These are phyloP conservation scores for Ascochyta pisi DNA, from an alignment of 2,329 filamentous ascomycete genomes.

Conservation along the genomic window DNA sequence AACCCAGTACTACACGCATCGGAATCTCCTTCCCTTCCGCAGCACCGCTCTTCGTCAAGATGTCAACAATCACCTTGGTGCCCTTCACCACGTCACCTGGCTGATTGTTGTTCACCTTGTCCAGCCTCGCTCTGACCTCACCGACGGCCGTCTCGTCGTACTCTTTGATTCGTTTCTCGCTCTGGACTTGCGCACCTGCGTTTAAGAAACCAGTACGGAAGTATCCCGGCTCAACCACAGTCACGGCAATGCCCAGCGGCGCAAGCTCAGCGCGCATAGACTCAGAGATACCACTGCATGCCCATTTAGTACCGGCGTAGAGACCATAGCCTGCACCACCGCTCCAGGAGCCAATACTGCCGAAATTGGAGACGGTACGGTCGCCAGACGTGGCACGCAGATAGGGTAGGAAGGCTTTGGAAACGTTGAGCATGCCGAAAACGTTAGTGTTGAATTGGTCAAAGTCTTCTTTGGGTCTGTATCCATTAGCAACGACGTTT, in stretches of 20 bases:
- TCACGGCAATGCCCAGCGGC: conserved; percentile 54
- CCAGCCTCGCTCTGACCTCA: conserved; percentile 41
- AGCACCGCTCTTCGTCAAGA: conserved; percentile 59
- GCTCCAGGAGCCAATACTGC: conserved; percentile 54
- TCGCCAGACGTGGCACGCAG: conserved; percentile 54
- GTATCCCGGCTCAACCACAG: conserved; percentile 58
- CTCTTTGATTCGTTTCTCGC: conserved; percentile 28
- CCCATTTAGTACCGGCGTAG: conserved; percentile 58
- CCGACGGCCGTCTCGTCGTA: conserved; percentile 49
- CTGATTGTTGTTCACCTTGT: conserved; percentile 56
- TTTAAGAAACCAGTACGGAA: conserved; percentile 59
- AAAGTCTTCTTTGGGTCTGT: conserved; percentile 50
- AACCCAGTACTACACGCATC: conserved; percentile 61
- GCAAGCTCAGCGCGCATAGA: conserved; percentile 53
- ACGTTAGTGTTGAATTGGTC: conserved; percentile 61
- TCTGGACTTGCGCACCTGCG: conserved; percentile 25
- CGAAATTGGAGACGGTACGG: conserved; percentile 55
- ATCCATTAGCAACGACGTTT: conserved; percentile 27
- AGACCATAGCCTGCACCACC: conserved; percentile 51
- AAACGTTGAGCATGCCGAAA: conserved; percentile 59
- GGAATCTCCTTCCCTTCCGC: conserved; percentile 60
- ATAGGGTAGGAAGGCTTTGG: conserved; percentile 57
- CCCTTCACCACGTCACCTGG: conserved; percentile 64
- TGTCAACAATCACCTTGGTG: conserved; percentile 60
- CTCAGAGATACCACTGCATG: conserved; percentile 54